Evolutionary conservation across 208 protist species (phyloP).

Genomic region (Entamoeba histolytica): DNA sequence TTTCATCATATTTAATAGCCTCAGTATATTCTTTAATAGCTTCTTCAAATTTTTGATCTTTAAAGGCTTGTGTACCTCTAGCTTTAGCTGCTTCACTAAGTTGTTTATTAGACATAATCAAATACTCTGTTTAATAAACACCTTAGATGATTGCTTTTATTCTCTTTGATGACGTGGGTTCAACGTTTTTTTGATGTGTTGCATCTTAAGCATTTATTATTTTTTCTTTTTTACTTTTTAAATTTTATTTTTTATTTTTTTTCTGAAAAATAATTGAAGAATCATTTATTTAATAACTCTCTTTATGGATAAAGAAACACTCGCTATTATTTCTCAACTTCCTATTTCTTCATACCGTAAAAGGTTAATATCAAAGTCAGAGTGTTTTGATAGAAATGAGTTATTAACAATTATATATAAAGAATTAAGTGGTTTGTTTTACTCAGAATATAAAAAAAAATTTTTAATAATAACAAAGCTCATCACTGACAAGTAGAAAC

Average conservation of each 20-base stretch:
- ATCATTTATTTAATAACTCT: too few species aligned
- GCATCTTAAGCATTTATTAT: too few species aligned
- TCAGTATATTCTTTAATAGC: neutral
- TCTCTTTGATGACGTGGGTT: too few species aligned
- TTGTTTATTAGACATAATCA: too few species aligned
- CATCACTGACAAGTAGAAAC: neutral
- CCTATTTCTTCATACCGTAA: neutral
- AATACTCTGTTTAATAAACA: too few species aligned
- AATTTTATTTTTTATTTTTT: too few species aligned
- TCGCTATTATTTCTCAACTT: neutral
- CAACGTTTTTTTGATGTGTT: too few species aligned
- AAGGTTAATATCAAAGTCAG: neutral
- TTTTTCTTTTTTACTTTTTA: too few species aligned
- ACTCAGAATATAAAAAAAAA: too few species aligned
- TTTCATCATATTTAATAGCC: neutral
- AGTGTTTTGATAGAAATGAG: neutral
- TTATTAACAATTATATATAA: neutral
- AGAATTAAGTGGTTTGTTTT: neutral
- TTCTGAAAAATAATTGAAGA: too few species aligned
- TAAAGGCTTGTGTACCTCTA: neutral
- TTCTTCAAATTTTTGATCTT: neutral
- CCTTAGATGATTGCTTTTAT: too few species aligned
- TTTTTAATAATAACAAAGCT: neutral
- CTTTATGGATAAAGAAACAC: neutral
- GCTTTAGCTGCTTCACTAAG: too few species aligned